Evolutionary conservation across 495 filamentous ascomycete species (phyloP).

Genomic region (Neurospora intermedia): DNA sequence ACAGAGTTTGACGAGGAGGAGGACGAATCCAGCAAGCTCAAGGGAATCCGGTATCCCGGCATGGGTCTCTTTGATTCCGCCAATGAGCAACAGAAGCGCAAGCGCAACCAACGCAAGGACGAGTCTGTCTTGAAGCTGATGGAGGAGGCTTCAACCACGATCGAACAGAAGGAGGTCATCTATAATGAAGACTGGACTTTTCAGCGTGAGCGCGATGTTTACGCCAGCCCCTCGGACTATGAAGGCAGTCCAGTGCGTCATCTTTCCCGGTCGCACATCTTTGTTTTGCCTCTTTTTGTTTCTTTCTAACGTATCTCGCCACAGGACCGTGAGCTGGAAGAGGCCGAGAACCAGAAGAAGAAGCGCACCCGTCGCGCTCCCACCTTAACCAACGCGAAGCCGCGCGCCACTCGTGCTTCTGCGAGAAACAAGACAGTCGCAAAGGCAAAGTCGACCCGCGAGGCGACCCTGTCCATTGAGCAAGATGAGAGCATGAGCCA

Average conservation of each 20-base stretch:
- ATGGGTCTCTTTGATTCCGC: conserved; percentile 88
- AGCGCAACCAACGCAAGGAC: conserved; percentile 81
- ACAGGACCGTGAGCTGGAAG: conserved; percentile 18
- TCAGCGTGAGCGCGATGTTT: conserved; percentile 43
- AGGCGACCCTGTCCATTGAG: not conserved
- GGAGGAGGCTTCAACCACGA: conserved; percentile 51
- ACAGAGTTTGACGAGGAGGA: conserved; percentile 21
- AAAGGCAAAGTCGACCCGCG: not conserved
- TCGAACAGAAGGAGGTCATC: conserved; percentile 63
- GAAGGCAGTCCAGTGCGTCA: conserved; percentile 38
- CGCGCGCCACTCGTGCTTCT: conserved; percentile 8
- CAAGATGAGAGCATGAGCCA: conserved; percentile 3
- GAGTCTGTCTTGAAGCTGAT: conserved; percentile 58
- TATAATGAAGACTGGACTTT: conserved; percentile 46
- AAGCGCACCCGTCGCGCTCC: conserved; percentile 17
- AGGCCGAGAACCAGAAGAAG: conserved; percentile 9
- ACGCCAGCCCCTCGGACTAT: conserved; percentile 32
- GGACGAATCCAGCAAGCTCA: conserved; percentile 43
- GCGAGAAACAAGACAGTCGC: conserved; percentile 7
- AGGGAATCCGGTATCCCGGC: conserved; percentile 69
- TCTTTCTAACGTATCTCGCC: not conserved
- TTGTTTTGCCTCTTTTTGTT: not conserved
- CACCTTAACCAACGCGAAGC: not conserved
- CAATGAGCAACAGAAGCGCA: conserved; percentile 61
- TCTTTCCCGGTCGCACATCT: not conserved